Base-by-base conservation (phyloP, 805 yeast genomes). In the Sugiyamaella valdiviana region DNA sequence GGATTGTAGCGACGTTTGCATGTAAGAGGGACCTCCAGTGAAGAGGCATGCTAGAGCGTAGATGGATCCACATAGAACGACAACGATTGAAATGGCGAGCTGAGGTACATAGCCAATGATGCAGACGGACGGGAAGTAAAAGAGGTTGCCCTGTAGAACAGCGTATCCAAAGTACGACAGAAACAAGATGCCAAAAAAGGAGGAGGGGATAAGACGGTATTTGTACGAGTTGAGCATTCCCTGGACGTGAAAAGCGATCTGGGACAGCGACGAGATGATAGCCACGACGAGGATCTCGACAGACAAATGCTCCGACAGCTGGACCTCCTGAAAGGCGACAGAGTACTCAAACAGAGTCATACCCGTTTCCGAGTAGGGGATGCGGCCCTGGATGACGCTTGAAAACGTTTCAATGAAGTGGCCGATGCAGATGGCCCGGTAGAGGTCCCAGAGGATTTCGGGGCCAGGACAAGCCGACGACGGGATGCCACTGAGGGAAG, bases 311-410 rank as follows among this genome's bases (percentile, higher is more conserved):
- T 47, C 67, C 29, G 70, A 65, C 39, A 72, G 70, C 61, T 75
- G 83, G 49, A 76, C 80, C 56, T 85, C 93, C 57, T 84, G 90
- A 59, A 83, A 83, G 10, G 87, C 85, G 14, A 83, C 62, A 3
- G 91, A 82, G 57, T 80, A 83, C 62, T 85, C 93, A 64, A 85
- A 83, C 32, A 85, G 65, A 0, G 93, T 81, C 53, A 84, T 68
- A 0, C 87, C 87, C 14, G 82, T 75, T 48, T 83, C 90, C 17
- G 78, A 74, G 48, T 74, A 71, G 6, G 87, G 84, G 21, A 67
- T 63, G 39, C 69, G 69, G 7, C 85, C 85, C 48, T 74, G 72
- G 6, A 79, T 71, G 22, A 76, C 78, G 2, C 83, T 71, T 7
- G 79, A 69, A 57, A 83, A 80, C 0, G 87, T 79, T 63, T 85